Evolutionary conservation across 2,329 filamentous ascomycete species (phyloP), one percentile per base, ranked within the genome.

Genomic region (Furcasterigmium furcatum): DNA sequence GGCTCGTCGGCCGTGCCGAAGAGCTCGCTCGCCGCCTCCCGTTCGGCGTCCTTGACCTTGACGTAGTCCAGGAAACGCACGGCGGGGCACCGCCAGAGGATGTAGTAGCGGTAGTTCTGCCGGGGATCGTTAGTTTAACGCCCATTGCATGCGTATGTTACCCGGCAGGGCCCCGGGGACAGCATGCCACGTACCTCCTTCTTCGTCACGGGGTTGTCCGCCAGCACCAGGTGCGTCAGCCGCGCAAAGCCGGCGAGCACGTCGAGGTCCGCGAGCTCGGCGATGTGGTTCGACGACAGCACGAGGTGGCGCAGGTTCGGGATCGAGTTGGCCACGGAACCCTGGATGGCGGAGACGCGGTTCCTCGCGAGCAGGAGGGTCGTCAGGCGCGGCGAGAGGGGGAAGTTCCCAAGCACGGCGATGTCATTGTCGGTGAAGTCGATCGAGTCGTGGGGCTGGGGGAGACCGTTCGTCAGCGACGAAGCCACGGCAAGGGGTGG

Each of bases 341-440:
- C 74, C 65, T 96, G 89, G 62, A 99, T 91, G 60, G 79, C 82
- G 47, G 84, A 75, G 61, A 99, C 79, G 56, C 94, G 86, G 71
- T 99, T 99, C 53, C 91, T 85, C 44, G 91, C 91, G 45, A 96
- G 81, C 40, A 99, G 83, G 35, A 99, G 80, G 18, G 90, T 95
- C 57, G 83, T 87, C 58, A 97, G 77, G 56, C 94, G 87, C 38
- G 90, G 91, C 46, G 88, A 92, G 42, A 95, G 82, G 4, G 94
- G 94, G 65, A 99, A 96, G 72, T 96, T 96, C 54, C 85, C 86
- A 52, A 99, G 80, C 41, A 86, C 76, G 57, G 88, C 83, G 61
- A 99, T 92, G 69, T 96, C 91, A 68, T 99, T 99, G 76, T 99
- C 94, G 68, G 94, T 97, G 60, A 99, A 85, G 73, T 99, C 94